Conservation (phyloP, 108 stramenopile genomes). For the Fragilariopsis cylindrus region DNA sequence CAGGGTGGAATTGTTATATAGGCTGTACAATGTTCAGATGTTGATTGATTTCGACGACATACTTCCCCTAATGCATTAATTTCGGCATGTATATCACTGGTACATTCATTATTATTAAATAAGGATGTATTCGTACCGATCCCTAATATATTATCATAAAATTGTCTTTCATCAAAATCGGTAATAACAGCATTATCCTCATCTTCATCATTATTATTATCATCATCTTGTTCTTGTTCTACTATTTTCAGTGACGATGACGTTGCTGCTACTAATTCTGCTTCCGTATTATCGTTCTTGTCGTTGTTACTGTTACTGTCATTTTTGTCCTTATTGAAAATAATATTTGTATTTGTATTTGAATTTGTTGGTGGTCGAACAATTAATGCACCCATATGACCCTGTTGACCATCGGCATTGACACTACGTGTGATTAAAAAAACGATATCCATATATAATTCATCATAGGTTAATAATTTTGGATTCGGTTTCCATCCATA, state of each 20-base stretch:
- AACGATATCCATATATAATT: constrained; percentile 62
- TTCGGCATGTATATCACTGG: constrained; percentile 76
- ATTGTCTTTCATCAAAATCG: neutral
- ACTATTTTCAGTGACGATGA: constrained; percentile 3
- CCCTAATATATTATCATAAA: constrained; percentile 22
- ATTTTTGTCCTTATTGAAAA: constrained; percentile 14
- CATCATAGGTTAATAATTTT: constrained; percentile 44
- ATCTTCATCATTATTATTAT: neutral
- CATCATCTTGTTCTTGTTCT: too few species aligned
- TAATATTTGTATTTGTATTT: too few species aligned
- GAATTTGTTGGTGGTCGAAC: constrained; percentile 28
- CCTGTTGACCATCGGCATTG: constrained; percentile 30
- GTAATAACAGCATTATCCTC: neutral
- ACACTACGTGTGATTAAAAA: constrained; percentile 54
- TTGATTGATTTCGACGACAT: constrained; percentile 17
- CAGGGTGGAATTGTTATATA: constrained; percentile 83
- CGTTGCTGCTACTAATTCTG: neutral
- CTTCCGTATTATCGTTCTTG: neutral
- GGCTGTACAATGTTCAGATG: constrained; percentile 25
- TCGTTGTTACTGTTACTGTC: constrained; percentile 37
- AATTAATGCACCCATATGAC: constrained; percentile 62
- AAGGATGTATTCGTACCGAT: constrained; percentile 31
- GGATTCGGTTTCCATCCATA: constrained; percentile 49
- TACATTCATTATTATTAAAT: constrained; percentile 30
- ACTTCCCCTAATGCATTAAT: constrained; percentile 55